Conservation (phyloP, 176 grass and related monocot species). For the Zea luxurians region DNA sequence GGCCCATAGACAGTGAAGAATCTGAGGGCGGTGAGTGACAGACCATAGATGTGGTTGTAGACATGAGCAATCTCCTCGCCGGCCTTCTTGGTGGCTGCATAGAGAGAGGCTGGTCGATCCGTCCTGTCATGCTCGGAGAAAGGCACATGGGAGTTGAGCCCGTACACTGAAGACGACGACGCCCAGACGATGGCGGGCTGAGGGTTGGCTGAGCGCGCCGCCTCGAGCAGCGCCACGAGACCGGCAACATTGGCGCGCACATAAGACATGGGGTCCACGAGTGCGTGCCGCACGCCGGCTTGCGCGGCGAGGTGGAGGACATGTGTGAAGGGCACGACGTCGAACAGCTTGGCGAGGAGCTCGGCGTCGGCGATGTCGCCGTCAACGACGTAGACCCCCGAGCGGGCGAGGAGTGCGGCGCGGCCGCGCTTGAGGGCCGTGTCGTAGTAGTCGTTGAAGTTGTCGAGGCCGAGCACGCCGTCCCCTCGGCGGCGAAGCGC, state of each 20-base stretch:
- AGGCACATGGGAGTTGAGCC: slow-evolving; percentile 73
- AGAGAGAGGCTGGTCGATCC: slow-evolving; percentile 80
- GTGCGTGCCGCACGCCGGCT: slow-evolving; percentile 81
- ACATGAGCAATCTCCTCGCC: slow-evolving; percentile 91
- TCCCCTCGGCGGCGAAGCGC: slow-evolving; percentile 72
- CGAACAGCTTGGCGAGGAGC: slow-evolving; percentile 76
- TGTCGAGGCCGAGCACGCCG: slow-evolving; percentile 80
- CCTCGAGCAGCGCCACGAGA: slow-evolving; percentile 70
- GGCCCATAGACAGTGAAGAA: slow-evolving; percentile 88
- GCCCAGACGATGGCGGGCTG: slow-evolving; percentile 89
- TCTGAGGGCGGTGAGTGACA: slow-evolving; percentile 72
- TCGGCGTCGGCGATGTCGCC: slow-evolving; percentile 74
- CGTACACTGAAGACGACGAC: slow-evolving; percentile 78
- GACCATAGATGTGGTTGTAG: slow-evolving; percentile 91
- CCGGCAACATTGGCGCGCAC: slow-evolving; percentile 76
- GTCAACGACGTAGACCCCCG: slow-evolving; percentile 77
- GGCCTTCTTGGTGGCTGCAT: slow-evolving; percentile 84
- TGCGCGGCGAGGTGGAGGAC: slow-evolving; percentile 93
- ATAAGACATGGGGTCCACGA: slow-evolving; percentile 73
- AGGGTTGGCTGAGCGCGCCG: slow-evolving; percentile 56
- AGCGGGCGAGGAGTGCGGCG: slow-evolving; percentile 58
- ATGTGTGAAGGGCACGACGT: slow-evolving; percentile 86
- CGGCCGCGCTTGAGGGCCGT: slow-evolving; percentile 72
- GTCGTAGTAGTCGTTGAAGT: slow-evolving; percentile 88
- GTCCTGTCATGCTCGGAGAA: slow-evolving; percentile 85